Percentiles rank a stretch among this genome's conserved stretches.
phyloP scores from a whole-genome alignment of 306 rosid species.

The Hylodesmum podocarpum region DNA sequence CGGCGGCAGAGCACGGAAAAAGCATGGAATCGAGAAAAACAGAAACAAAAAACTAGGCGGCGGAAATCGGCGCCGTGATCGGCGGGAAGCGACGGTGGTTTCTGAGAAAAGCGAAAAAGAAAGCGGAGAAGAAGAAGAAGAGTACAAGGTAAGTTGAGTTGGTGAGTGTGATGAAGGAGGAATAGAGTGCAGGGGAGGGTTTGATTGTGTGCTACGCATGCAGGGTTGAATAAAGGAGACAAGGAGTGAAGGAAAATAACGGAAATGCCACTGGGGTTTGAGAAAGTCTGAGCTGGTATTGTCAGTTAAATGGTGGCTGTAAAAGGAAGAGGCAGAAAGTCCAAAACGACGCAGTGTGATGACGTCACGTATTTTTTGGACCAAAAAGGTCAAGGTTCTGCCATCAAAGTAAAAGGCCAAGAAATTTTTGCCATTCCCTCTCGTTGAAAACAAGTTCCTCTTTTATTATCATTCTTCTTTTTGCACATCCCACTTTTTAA shows the following conservation, averaged over 20 bases:
- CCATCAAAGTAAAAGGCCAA: conserved; percentile 10
- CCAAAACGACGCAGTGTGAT: conserved; percentile 31
- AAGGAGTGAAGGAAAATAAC: conserved; percentile 28
- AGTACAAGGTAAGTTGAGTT: background rate
- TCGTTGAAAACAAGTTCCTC: conserved; percentile 13
- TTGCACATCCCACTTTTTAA: too few species aligned
- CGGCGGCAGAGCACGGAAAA: conserved; percentile 19
- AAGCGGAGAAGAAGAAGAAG: conserved; percentile 5
- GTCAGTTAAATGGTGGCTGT: conserved; percentile 48
- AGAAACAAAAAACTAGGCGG: background rate
- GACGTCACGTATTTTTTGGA: conserved; percentile 28
- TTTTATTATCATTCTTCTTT: too few species aligned
- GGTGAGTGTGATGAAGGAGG: background rate
- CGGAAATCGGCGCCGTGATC: background rate
- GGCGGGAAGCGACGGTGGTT: conserved; percentile 27
- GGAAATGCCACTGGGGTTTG: conserved; percentile 53
- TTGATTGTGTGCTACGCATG: conserved; percentile 25
- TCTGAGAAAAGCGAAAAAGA: background rate
- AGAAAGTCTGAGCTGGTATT: conserved; percentile 39
- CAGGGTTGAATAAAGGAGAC: conserved; percentile 27
- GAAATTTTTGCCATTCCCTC: conserved; percentile 8
- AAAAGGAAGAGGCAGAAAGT: conserved; percentile 27
- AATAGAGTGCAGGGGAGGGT: background rate
- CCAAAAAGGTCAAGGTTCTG: conserved; percentile 21
- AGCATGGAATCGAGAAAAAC: conserved; percentile 37